These are phyloP conservation scores for Avena sativa DNA, from an alignment of 176 grass and related monocot species.

Conservation along the genomic window DNA sequence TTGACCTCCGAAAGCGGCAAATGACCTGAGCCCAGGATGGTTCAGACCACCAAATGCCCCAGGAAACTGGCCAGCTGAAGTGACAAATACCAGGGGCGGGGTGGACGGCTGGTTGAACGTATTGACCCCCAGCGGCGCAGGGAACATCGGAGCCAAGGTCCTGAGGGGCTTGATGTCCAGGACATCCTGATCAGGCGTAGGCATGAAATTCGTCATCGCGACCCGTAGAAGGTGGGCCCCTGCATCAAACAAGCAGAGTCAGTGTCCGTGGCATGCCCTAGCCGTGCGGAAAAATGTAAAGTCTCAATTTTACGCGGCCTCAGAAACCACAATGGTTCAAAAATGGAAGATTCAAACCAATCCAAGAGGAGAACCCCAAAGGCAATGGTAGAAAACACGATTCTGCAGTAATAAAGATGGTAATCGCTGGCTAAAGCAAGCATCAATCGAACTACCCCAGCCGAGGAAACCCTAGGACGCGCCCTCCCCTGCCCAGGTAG, in stretches of 20 bases:
- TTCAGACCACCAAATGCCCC: slow-evolving; percentile 17
- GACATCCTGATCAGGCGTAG: slow-evolving; percentile 59
- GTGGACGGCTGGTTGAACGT: slow-evolving; percentile 51
- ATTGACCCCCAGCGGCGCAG: slow-evolving; percentile 69
- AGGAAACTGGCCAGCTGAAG: slow-evolving; percentile 54
- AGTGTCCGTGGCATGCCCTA: not conserved
- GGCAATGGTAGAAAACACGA: not conserved
- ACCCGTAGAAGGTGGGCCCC: slow-evolving; percentile 15
- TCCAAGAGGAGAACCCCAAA: not conserved
- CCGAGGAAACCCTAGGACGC: slow-evolving; percentile 12
- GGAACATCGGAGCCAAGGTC: slow-evolving; percentile 90
- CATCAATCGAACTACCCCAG: not conserved
- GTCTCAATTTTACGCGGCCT: not conserved
- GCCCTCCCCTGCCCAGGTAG: not conserved
- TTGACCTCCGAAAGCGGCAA: slow-evolving; percentile 5
- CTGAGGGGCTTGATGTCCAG: slow-evolving; percentile 78
- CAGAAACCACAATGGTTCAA: not conserved
- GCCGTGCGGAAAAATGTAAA: not conserved
- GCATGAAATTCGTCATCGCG: slow-evolving; percentile 55
- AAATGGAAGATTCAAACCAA: not conserved
- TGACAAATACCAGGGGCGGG: slow-evolving; percentile 64
- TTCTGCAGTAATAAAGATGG: not conserved
- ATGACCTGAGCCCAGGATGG: slow-evolving; percentile 32
- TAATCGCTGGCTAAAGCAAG: not conserved
- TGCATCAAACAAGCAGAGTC: slow-evolving; percentile 43